Evolutionary conservation across 257 asterid species (phyloP), one percentile per base, ranked within the genome.

Genomic region (Linderniella brevidens): DNA sequence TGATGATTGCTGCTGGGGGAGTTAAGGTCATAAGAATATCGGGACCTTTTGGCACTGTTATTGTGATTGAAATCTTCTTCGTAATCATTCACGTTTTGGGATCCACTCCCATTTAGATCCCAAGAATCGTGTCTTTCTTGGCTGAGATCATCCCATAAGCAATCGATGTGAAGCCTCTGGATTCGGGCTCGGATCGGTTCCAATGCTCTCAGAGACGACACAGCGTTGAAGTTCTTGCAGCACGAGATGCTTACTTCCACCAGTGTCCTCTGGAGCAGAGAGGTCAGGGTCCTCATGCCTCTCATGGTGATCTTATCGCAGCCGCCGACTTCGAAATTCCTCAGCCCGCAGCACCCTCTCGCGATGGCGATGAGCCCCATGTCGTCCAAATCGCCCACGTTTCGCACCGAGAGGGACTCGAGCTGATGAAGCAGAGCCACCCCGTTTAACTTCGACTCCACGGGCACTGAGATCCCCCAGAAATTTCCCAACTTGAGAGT

Each of bases 311-410:
- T 70, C 46, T 59, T 73, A 67, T 69, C 73, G 62, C 96, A 90
- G 19, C 98, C 93, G 19, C 66, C 70, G 53, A 85, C 65, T 61
- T 90, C 96, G 49, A 90, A 78, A 74, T 66, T 73, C 4, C 72
- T 49, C 57, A 85, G 59, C 46, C 70, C 71, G 62, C 69, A 69
- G 56, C 98, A 90, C 40, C 98, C 98, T 61, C 93, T 77, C 12
- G 65, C 94, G 20, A 90, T 85, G 17, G 86, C 96, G 32, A 90
- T 85, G 75, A 90, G 60, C n/a, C 96, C 93, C 92, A 85, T 78
- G 56, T 90, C 93, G 19, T 58, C 60, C 64, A 90, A 60, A 66
- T 85, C 94, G 29, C 72, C 90, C 3, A 72, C 96, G 37, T 68
- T 69, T 62, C 76, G 64, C 37, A 90, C 69, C 13, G 94, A 79